Evolutionary conservation across 129 eudicot species (phyloP).

Genomic region (Ambrosia artemisiifolia): DNA sequence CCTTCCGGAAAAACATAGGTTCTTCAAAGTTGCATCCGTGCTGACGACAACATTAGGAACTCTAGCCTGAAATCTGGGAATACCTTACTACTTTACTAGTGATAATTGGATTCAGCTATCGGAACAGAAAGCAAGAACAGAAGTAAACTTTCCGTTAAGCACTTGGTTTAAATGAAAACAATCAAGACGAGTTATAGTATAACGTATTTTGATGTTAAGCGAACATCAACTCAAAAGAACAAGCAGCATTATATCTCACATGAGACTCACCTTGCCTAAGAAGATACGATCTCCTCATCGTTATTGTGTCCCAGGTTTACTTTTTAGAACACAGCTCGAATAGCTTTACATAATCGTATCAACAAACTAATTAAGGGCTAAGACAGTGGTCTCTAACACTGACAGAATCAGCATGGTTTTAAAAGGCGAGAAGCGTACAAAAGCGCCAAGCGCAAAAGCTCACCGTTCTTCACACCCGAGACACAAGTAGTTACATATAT

Average conservation of each 20-base stretch:
- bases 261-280: background rate
- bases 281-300: no score
- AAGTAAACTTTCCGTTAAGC: constrained; percentile 6
- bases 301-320: no score
- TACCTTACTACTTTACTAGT: constrained; percentile 47
- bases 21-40: constrained; percentile 67
- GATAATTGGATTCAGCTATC: constrained; percentile 44
- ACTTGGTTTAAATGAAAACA: background rate
- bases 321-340: no score
- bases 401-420: no score
- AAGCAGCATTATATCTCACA: background rate
- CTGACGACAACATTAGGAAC: constrained; percentile 21
- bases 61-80: constrained; percentile 85
- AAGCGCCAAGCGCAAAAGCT: no score
- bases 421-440: no score
- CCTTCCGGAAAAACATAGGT: constrained; percentile 72
- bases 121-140: constrained; percentile 17
- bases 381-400: no score
- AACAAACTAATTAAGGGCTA: no score
- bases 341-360: no score
- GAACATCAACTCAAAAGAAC: background rate
- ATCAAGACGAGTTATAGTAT: background rate
- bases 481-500: no score
- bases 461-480: no score
- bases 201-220: background rate